Percentiles rank a stretch among this genome's conserved stretches.
phyloP scores from a whole-genome alignment of 73 alveolate species.

The Uronychia binucleata region DNA sequence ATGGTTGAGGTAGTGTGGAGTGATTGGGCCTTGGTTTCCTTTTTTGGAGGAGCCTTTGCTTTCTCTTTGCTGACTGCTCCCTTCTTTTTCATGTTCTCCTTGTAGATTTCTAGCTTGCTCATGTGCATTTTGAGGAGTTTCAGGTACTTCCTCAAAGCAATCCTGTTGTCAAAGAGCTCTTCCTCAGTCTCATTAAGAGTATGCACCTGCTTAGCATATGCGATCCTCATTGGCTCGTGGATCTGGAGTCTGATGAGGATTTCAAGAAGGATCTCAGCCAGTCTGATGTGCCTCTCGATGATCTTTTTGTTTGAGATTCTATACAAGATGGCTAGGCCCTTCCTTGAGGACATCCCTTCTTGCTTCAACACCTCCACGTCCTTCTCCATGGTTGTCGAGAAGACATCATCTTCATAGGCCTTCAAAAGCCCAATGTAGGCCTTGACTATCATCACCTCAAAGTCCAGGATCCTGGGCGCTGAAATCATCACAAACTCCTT shows the following conservation, averaged over 20 bases:
- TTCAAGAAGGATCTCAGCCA: slow-evolving; percentile 32
- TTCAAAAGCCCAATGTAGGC: slow-evolving; percentile 26
- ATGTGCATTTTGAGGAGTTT: slow-evolving; percentile 49
- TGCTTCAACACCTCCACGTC: background rate
- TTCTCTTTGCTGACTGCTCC: no score
- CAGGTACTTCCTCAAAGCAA: slow-evolving; percentile 47
- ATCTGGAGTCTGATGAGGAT: slow-evolving; percentile 36
- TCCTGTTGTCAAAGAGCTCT: slow-evolving; percentile 29
- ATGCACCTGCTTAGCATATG: slow-evolving; percentile 31
- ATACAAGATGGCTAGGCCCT: slow-evolving; percentile 44
- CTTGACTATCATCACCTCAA: slow-evolving; percentile 31
- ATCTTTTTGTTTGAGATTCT: slow-evolving; percentile 37
- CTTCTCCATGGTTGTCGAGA: slow-evolving; percentile 12
- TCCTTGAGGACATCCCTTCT: background rate
- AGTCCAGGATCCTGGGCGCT: slow-evolving; percentile 39
- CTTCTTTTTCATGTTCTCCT: background rate
- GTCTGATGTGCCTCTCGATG: slow-evolving; percentile 19
- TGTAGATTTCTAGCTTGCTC: slow-evolving; percentile 9
- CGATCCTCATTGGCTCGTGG: slow-evolving; percentile 6
- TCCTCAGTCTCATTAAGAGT: background rate
- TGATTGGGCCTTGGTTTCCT: no score
- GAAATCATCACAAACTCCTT: slow-evolving; percentile 14
- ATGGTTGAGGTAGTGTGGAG: no score
- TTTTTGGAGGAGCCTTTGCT: no score
- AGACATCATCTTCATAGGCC: slow-evolving; percentile 16